Conservation (phyloP, 2,329 filamentous ascomycete genomes). For the Cytospora piceicola region DNA sequence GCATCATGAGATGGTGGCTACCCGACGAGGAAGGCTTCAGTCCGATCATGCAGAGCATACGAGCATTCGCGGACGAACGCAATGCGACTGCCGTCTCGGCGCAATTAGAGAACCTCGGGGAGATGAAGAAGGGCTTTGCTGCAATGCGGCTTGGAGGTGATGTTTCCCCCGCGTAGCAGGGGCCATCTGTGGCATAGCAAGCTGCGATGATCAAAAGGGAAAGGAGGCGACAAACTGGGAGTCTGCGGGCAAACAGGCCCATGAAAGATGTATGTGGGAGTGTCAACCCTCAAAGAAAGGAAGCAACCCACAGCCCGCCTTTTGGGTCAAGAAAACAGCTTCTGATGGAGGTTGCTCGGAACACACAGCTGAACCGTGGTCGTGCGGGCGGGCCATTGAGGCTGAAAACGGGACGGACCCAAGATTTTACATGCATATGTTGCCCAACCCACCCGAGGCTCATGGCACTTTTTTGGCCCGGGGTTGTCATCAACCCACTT, state of each 20-base stretch:
- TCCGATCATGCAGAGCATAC: slow-evolving; percentile 74
- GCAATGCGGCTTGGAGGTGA: slow-evolving; percentile 54
- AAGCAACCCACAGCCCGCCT: too few species aligned
- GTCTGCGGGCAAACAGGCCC: background rate
- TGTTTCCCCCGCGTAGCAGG: slow-evolving; percentile 3
- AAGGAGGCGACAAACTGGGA: background rate
- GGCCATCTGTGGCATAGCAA: background rate
- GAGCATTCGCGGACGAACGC: slow-evolving; percentile 80
- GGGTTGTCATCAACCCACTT: slow-evolving; percentile 8
- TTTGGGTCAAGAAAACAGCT: background rate
- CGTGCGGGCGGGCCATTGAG: slow-evolving; percentile 1
- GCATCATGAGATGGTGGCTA: slow-evolving; percentile 85
- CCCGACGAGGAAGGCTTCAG: slow-evolving; percentile 78
- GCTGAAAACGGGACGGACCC: background rate
- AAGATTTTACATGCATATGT: background rate
- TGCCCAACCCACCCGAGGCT: slow-evolving; percentile 20
- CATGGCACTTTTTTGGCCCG: background rate
- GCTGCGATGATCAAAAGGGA: background rate
- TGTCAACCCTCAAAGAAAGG: background rate
- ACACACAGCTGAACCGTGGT: background rate
- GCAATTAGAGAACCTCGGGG: slow-evolving; percentile 68
- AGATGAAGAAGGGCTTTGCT: slow-evolving; percentile 75
- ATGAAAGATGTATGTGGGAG: background rate
- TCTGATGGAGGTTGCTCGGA: background rate
- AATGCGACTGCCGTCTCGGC: slow-evolving; percentile 62